phyloP scores from a whole-genome alignment of 2,329 filamentous ascomycete species.

The Sporothrix protearum region DNA sequence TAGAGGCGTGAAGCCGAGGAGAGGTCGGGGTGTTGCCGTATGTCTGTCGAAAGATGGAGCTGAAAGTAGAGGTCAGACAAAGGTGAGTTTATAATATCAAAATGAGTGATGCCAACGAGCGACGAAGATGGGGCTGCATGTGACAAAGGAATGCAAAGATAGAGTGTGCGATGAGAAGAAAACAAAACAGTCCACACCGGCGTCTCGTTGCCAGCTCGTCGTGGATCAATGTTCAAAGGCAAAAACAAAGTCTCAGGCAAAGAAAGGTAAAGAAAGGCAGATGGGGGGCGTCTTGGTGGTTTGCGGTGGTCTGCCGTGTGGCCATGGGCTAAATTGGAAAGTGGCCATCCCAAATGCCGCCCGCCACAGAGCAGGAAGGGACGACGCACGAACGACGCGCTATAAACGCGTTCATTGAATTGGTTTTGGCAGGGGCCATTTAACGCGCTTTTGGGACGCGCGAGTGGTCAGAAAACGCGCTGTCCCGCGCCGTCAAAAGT shows the following conservation, averaged over 20 bases:
- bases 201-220: slow-evolving; percentile 6
- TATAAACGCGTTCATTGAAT: slow-evolving; percentile 11
- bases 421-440: slow-evolving; percentile 8
- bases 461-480: slow-evolving; percentile 14
- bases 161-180: not conserved
- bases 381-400: slow-evolving; percentile 13
- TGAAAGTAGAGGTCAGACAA: not conserved
- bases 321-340: not conserved
- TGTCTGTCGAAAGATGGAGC: not conserved
- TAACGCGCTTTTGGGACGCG: slow-evolving; percentile 21
- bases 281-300: not conserved
- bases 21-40: not conserved
- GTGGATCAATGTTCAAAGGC: not conserved
- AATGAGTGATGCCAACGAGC: not conserved
- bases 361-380: not conserved
- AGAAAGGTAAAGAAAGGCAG: not conserved
- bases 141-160: not conserved
- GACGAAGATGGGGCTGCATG: not conserved
- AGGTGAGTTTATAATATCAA: not conserved
- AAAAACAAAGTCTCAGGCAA: not conserved
- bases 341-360: not conserved
- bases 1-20: not conserved
- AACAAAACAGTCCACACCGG: not conserved
- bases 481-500: not conserved
- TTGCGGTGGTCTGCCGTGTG: not conserved